Conservation (phyloP, 2,329 filamentous ascomycete genomes). For the Knufia petricola region DNA sequence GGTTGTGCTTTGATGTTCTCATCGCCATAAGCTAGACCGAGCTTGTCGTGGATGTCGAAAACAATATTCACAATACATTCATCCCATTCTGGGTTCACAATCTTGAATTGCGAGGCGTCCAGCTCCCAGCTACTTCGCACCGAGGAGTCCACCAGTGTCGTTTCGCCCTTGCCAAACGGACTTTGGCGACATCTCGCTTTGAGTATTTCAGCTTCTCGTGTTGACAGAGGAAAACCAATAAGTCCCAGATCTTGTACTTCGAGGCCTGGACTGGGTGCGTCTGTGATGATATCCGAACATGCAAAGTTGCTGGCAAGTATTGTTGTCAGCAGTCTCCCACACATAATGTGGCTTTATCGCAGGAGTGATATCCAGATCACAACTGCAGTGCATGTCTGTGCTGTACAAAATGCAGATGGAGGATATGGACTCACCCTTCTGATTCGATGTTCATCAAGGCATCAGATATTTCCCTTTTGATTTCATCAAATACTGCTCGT, state of each 20-base stretch:
- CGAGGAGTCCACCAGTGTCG: neutral
- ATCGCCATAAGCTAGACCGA: constrained; percentile 18
- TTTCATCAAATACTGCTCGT: neutral
- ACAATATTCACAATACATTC: neutral
- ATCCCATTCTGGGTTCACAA: neutral
- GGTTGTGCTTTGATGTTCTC: constrained; percentile 28
- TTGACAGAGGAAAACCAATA: neutral
- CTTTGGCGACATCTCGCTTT: neutral
- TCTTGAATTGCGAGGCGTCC: neutral
- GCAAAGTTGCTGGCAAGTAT: neutral
- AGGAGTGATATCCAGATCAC: neutral
- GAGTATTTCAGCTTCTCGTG: neutral
- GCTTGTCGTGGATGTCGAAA: neutral
- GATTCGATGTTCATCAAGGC: neutral
- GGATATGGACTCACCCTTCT: neutral
- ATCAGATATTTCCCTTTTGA: neutral
- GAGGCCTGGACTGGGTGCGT: neutral
- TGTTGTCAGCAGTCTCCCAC: neutral
- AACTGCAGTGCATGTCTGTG: neutral
- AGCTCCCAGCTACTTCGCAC: neutral
- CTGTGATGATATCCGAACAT: neutral
- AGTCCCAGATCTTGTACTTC: neutral
- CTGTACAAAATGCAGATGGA: too few species aligned
- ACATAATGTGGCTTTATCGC: neutral
- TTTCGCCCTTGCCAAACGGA: neutral